Evolutionary conservation across 371 early-diverging fungal species (phyloP).

Genomic region (Dichotomocladium elegans): DNA sequence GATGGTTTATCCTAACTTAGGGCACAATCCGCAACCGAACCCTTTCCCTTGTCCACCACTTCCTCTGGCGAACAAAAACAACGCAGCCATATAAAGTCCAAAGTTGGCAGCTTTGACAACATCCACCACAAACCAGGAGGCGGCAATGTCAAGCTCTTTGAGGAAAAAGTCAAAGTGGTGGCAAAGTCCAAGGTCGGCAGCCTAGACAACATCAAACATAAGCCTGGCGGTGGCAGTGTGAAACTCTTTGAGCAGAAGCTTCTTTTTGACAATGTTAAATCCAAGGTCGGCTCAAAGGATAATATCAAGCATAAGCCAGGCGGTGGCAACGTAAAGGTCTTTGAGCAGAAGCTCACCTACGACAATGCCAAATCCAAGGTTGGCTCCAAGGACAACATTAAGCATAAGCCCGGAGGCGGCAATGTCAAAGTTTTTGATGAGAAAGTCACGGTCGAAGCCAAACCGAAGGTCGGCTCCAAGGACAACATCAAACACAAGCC

Average conservation of each 20-base stretch:
- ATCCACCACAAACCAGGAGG: conserved; percentile 17
- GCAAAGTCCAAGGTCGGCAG: conserved; percentile 16
- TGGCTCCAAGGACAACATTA: conserved; percentile 16
- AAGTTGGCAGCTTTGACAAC: conserved; percentile 19
- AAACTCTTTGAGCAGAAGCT: conserved; percentile 12
- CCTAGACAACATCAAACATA: conserved; percentile 19
- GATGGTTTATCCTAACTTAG: conserved; percentile 2
- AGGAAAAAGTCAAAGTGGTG: conserved; percentile 2
- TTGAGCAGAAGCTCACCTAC: conserved; percentile 6
- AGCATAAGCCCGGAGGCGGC: conserved; percentile 20
- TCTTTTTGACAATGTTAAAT: not conserved
- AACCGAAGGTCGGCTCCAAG: conserved; percentile 16
- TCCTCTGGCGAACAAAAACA: not conserved
- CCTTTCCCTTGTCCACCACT: not conserved
- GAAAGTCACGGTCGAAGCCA: conserved; percentile 1
- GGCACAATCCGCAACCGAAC: not conserved
- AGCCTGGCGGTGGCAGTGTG: conserved; percentile 13
- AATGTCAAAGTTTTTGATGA: conserved; percentile 13
- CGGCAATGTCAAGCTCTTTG: conserved; percentile 10
- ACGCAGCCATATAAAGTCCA: conserved; percentile 10
- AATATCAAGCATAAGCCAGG: conserved; percentile 21
- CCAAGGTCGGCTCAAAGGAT: conserved; percentile 19
- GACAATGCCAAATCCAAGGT: conserved; percentile 14
- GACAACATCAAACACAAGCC: conserved; percentile 23
- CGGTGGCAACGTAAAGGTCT: conserved; percentile 12